Base-by-base conservation (phyloP, 2,329 filamentous ascomycete species). In the Botrytis sinoallii region DNA sequence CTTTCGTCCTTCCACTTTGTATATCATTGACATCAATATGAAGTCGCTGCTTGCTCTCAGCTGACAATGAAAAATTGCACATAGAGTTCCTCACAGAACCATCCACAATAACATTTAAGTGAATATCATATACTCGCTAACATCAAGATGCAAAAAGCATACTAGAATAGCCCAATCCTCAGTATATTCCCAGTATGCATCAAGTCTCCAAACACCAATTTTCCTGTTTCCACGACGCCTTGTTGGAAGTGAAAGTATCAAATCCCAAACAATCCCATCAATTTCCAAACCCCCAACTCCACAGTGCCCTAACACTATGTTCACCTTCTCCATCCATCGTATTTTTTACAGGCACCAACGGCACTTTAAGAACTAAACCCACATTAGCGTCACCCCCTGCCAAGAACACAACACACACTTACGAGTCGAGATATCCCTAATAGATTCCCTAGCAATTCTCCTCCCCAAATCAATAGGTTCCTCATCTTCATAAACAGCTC, bases 51-150 rank as follows among this genome's bases (percentile, higher is more conserved):
- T 10, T 5, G 0, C 38, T n/a, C 12, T 63, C 35, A 2, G 25
- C n/a, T 40, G 7, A 5, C 35, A 63, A 63, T 4, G 2, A 63
- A 1, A 63, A n/a, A 40, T 25, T 2, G 29, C 25, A n/a, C 35
- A 1, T 7, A 18, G 0, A n/a, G 3, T n/a, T 4, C 22, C 35
- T n/a, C 60, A n/a, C 3, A 14, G 3, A n/a, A n/a, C 25, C 25
- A 40, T n/a, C 16, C 32, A 40, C 14, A 38, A 1, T 6, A n/a
- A 18, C 1, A 63, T n/a, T 1, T 18, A 20, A 42, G 14, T 25
- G 2, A 16, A 0, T n/a, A n/a, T 63, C 12, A 6, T 42, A 38
- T 4, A n/a, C 18, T 4, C 10, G 12, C 38, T 63, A n/a, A n/a
- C 14, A 40, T n/a, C 60, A 25, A 40, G 7, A 25, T n/a, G 3